phyloP scores from a whole-genome alignment of 768 basidiomycete species.

The Tricholoma saponaceum region DNA sequence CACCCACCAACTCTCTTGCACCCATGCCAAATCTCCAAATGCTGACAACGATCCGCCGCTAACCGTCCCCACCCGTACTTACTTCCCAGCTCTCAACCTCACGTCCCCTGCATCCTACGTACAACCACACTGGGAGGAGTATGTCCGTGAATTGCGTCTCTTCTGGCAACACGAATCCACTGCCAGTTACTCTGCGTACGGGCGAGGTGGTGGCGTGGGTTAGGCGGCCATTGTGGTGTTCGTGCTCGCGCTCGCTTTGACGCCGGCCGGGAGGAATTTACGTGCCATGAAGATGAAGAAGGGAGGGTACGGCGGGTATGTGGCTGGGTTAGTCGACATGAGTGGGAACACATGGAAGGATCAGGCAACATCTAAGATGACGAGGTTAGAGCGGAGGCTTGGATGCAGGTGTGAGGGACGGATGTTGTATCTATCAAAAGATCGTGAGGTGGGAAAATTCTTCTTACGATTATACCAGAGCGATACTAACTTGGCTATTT shows the following conservation, averaged over 20 bases:
- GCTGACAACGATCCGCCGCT: not conserved
- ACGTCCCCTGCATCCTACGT: conserved; percentile 32
- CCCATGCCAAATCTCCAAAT: not conserved
- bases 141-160: conserved; percentile 47
- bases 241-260: not conserved
- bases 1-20: not conserved
- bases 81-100: conserved; percentile 29
- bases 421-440: conserved; percentile 51
- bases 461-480: no score
- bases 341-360: not conserved
- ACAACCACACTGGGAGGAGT: conserved; percentile 56
- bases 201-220: conserved; percentile 9
- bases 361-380: conserved; percentile 10
- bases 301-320: not conserved
- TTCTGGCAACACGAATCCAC: conserved; percentile 23
- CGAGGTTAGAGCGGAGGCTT: conserved; percentile 56
- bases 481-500: no score
- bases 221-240: conserved; percentile 6
- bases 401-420: conserved; percentile 61
- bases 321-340: not conserved
- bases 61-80: not conserved
- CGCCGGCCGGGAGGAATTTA: not conserved
- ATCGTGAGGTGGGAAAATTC: conserved; percentile 38
- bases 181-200: not conserved
- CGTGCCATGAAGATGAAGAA: not conserved